Percentiles rank a stretch among this genome's conserved stretches.
Evolutionary conservation across 2,329 filamentous ascomycete species (phyloP).

Genomic region (Aspergillus japonicus): DNA sequence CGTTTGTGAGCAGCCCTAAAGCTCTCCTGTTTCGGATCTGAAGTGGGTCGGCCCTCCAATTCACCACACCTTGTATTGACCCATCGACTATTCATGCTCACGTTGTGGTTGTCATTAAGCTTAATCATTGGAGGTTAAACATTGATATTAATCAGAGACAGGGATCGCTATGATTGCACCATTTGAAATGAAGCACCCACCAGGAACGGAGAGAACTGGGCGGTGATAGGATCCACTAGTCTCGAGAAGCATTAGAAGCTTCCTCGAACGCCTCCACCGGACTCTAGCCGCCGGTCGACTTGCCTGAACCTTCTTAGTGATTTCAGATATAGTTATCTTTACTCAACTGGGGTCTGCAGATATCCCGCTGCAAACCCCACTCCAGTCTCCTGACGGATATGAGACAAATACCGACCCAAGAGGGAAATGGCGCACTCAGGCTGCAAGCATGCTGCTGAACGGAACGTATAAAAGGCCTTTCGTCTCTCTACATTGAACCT

Average conservation of each 20-base stretch:
- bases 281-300: not conserved
- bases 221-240: not conserved
- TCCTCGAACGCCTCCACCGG: constrained; percentile 3
- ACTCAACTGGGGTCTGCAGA: not conserved
- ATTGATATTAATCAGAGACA: not conserved
- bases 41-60: not conserved
- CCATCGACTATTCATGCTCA: no score
- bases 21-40: not conserved
- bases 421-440: not conserved
- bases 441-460: not conserved
- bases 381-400: constrained; percentile 2
- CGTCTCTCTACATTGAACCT: not conserved
- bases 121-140: not conserved
- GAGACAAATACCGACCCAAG: not conserved
- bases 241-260: constrained; percentile 8
- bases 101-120: not conserved
- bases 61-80: no score
- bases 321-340: constrained; percentile 9
- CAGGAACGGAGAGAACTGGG: not conserved
- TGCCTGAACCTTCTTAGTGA: constrained; percentile 7
- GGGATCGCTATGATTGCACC: not conserved
- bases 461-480: not conserved
- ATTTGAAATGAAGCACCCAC: not conserved
- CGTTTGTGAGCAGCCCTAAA: not conserved
- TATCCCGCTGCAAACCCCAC: not conserved